phyloP scores from a whole-genome alignment of 345 rosid species.

The Erysimum cheiranthoides region DNA sequence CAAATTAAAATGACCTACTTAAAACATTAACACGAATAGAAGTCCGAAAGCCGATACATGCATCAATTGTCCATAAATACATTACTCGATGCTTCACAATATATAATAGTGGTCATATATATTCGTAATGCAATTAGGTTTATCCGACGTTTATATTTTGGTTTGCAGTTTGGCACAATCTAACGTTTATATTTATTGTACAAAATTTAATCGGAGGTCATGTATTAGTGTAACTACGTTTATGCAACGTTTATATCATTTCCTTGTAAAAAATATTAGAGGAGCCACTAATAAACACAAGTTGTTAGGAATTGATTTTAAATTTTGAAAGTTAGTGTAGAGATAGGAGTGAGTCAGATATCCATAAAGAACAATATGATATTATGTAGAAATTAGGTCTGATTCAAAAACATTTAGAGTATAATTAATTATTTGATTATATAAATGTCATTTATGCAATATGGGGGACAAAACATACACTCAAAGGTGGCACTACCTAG shows the following conservation, averaged over 20 bases:
- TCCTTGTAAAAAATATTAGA: conserved; percentile 1
- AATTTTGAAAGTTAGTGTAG: conserved; percentile 27
- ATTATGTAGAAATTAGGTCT: conserved; percentile 43
- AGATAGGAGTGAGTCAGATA: conserved; percentile 46
- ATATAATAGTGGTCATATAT: too few relatives aligned
- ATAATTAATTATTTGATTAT: background rate
- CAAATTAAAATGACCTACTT: too few relatives aligned
- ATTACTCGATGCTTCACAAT: too few relatives aligned
- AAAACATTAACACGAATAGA: too few relatives aligned
- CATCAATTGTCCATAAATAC: too few relatives aligned
- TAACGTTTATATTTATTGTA: too few relatives aligned
- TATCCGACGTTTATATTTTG: too few relatives aligned
- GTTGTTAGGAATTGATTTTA: conserved; percentile 16
- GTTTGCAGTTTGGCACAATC: too few relatives aligned
- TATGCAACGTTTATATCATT: conserved; percentile 12
- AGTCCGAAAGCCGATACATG: too few relatives aligned
- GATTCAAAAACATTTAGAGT: conserved; percentile 3
- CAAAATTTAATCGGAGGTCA: background rate
- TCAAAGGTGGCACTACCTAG: conserved; percentile 33
- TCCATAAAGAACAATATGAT: conserved; percentile 43
- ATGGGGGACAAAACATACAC: conserved; percentile 46
- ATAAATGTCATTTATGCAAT: conserved; percentile 24
- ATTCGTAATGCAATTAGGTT: too few relatives aligned
- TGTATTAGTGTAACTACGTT: background rate
- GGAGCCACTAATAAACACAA: conserved; percentile 31